These are phyloP conservation scores for Chlorella sp. DNA, from an alignment of 139 green algal species.

Conservation along the genomic window DNA sequence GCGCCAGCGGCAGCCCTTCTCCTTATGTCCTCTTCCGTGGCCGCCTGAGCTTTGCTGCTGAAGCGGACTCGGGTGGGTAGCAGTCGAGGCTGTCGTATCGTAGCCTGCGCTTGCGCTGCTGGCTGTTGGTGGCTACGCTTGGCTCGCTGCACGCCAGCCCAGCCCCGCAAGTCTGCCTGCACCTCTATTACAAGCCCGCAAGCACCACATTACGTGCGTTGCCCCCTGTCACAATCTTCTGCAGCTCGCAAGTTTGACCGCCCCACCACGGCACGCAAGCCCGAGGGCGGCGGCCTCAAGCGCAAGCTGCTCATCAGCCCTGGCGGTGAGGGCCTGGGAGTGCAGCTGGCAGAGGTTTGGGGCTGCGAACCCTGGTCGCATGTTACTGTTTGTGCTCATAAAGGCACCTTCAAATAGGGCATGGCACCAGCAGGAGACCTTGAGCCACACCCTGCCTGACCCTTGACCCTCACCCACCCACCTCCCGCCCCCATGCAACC, in stretches of 20 bases:
- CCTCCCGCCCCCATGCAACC: neutral
- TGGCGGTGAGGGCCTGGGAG: neutral
- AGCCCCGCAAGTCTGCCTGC: too few species aligned
- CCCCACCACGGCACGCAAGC: neutral
- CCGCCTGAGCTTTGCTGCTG: conserved; percentile 17
- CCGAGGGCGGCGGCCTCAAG: neutral
- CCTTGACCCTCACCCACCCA: too few species aligned
- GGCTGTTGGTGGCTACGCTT: too few species aligned
- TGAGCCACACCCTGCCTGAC: neutral
- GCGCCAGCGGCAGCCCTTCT: conserved; percentile 2
- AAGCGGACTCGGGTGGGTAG: conserved; percentile 10
- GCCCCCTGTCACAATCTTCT: too few species aligned
- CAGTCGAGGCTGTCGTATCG: neutral
- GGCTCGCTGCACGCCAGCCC: too few species aligned
- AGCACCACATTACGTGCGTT: too few species aligned
- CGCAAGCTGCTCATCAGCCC: conserved; percentile 41
- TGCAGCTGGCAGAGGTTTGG: neutral
- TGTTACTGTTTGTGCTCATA: too few species aligned
- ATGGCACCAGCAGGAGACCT: neutral
- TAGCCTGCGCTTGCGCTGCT: too few species aligned
- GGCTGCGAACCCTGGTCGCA: too few species aligned
- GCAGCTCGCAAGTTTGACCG: conserved; percentile 23
- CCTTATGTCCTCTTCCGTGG: conserved; percentile 9
- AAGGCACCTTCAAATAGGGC: too few species aligned
- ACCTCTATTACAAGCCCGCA: too few species aligned